Evolutionary conservation across 139 green algal species (phyloP).

Genomic region (Tetradesmus lagerheimii): DNA sequence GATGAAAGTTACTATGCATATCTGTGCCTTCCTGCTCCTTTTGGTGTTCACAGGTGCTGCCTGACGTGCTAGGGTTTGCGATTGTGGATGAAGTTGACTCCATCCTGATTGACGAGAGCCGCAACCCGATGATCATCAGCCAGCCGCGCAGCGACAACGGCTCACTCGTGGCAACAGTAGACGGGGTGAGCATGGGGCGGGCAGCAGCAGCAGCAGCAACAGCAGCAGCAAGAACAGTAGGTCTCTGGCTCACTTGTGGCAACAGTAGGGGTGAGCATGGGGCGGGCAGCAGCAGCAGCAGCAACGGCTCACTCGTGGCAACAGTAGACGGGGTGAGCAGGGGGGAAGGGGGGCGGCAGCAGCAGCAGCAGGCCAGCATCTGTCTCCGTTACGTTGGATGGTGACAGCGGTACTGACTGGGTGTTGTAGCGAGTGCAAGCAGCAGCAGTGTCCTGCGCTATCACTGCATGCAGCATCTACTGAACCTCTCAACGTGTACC

Average conservation of each 20-base stretch:
- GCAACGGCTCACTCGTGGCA: conserved; percentile 47
- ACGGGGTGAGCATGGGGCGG: conserved; percentile 22
- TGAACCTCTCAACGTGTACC: too few relatives aligned
- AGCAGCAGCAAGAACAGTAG: too few relatives aligned
- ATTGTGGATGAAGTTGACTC: conserved; percentile 98
- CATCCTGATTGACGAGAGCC: conserved; percentile 98
- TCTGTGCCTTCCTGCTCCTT: neutral
- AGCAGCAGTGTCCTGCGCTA: too few relatives aligned
- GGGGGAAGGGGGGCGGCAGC: neutral
- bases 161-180: conserved; percentile 53
- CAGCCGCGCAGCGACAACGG: conserved; percentile 41
- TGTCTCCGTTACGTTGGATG: too few relatives aligned
- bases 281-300: conserved; percentile 33
- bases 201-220: conserved; percentile 39
- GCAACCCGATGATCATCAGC: conserved; percentile 96
- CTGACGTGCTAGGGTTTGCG: conserved; percentile 74
- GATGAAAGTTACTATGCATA: too few relatives aligned
- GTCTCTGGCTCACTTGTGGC: conserved; percentile 43
- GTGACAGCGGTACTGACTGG: too few relatives aligned
- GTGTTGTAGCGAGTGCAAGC: too few relatives aligned
- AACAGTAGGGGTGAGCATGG: conserved; percentile 32
- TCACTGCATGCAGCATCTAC: too few relatives aligned
- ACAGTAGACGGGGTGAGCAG: conserved; percentile 35
- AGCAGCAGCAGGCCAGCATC: neutral
- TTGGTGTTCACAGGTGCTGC: conserved; percentile 56